phyloP scores from a whole-genome alignment of 2,329 filamentous ascomycete species.

The Ascomycota sp. region DNA sequence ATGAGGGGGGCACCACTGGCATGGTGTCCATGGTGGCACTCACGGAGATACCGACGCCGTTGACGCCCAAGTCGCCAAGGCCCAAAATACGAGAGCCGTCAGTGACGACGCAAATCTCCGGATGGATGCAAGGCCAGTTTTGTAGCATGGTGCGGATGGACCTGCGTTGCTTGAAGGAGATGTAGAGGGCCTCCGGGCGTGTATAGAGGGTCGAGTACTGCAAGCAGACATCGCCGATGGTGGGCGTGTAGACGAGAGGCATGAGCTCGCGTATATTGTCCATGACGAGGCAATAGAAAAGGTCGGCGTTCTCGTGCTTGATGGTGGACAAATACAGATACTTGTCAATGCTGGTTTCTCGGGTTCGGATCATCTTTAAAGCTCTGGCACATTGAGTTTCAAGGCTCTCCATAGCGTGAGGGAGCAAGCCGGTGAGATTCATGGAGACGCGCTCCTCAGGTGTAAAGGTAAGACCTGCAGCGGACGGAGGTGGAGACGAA shows the following conservation, averaged over 20 bases:
- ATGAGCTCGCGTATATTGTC: constrained; percentile 61
- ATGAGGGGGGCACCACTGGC: too few species aligned
- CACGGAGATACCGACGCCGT: constrained; percentile 92
- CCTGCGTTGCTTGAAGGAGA: constrained; percentile 85
- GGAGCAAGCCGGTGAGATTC: constrained; percentile 46
- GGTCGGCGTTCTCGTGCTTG: constrained; percentile 55
- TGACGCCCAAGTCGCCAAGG: constrained; percentile 85
- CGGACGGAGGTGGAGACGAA: not conserved
- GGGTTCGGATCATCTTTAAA: constrained; percentile 53
- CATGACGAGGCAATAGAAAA: constrained; percentile 68
- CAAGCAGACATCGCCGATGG: constrained; percentile 88
- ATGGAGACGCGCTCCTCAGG: constrained; percentile 41
- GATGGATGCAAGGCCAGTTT: constrained; percentile 80
- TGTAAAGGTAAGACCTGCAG: constrained; percentile 39
- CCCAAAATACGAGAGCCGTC: constrained; percentile 87
- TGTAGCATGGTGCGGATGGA: constrained; percentile 72
- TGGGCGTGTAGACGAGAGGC: constrained; percentile 72
- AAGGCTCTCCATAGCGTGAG: constrained; percentile 40
- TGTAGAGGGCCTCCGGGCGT: constrained; percentile 84
- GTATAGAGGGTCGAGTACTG: constrained; percentile 94
- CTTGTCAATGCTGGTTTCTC: constrained; percentile 55
- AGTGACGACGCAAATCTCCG: constrained; percentile 91
- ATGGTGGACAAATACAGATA: constrained; percentile 64
- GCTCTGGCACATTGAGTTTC: constrained; percentile 43
- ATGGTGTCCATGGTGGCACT: too few species aligned